A percentile compares a stretch with the other conserved stretches of the same genome.
phyloP scores from a whole-genome alignment of 1,139 yeast species.

The Suhomyces terraborum region DNA sequence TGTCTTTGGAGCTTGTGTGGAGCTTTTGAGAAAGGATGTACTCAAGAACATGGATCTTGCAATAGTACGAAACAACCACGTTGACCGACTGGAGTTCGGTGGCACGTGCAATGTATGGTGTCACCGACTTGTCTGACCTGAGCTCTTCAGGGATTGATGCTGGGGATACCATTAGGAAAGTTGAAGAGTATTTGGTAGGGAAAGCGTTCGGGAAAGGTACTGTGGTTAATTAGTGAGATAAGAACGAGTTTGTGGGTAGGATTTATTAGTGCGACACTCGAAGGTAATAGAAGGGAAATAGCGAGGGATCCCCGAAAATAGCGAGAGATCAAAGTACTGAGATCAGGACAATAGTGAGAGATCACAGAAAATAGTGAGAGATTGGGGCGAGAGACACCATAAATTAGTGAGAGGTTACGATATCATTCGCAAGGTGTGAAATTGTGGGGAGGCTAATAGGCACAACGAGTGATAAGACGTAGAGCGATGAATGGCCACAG shows the following conservation, averaged over 20 bases:
- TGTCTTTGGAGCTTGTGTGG: conserved; percentile 54
- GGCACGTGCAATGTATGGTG: conserved; percentile 52
- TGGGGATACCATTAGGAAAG: conserved; percentile 13
- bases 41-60: conserved; percentile 66
- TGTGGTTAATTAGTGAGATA: background rate
- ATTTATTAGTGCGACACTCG: background rate
- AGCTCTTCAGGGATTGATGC: conserved; percentile 32
- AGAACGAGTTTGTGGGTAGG: no score
- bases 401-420: no score
- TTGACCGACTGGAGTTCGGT: conserved; percentile 50
- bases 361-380: no score
- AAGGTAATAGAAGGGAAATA: background rate
- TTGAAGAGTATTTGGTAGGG: no score
- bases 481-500: no score
- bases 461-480: no score
- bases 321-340: no score
- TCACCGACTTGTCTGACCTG: conserved; percentile 39
- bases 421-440: no score
- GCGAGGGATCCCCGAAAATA: background rate
- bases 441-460: no score
- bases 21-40: conserved; percentile 58
- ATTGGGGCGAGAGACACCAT: no score
- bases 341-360: no score
- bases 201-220: conserved; percentile 11
- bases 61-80: conserved; percentile 59